Evolutionary conservation across 306 rosid species (phyloP), one percentile per base, ranked within the genome.

Genomic region (Trifolium subterraneum): DNA sequence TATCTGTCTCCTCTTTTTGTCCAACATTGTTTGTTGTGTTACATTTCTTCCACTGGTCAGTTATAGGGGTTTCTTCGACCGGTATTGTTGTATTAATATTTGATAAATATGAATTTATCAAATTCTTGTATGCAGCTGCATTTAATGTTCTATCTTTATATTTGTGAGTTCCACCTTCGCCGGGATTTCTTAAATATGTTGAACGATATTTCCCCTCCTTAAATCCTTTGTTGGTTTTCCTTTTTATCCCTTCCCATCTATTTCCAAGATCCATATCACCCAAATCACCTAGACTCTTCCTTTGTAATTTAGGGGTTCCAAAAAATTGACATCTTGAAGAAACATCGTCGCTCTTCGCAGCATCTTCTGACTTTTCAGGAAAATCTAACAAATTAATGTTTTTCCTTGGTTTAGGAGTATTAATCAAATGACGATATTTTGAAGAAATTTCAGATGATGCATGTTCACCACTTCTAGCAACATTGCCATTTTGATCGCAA

Each of bases 31-130:
- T 83, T 3, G 75, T 73, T 44, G 62, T 71, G 78, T 81, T 76
- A 54, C 55, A 54, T 76, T 90, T 78, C 80, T 89, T 87, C 98
- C 98, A 93, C 81, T 89, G 97, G 31, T 89, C 95, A 45, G 84
- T 75, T 33, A 88, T 78, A 54, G 85, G 79, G 0, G 84, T 72
- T 63, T 85, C 96, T 44, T 72, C 83, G 8, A 44, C 68, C 11
- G 67, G 78, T 33, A 75, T 68, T 64, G 85, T 68, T 64, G 85
- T 79, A 72, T 91, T 87, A 16, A 87, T 88, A 79, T 88, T 85
- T 82, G 74, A 84, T 72, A 93, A 73, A 84, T 84, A 91, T 23
- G 86, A 80, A 78, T 91, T 79, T 55, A 93, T 93, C 87, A 93
- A 60, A 33, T 89, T 96, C 78, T 86, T 84, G 88, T 87, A 93